Conservation (phyloP, 2,329 filamentous ascomycete genomes). For the Fusarium nematophilum region DNA sequence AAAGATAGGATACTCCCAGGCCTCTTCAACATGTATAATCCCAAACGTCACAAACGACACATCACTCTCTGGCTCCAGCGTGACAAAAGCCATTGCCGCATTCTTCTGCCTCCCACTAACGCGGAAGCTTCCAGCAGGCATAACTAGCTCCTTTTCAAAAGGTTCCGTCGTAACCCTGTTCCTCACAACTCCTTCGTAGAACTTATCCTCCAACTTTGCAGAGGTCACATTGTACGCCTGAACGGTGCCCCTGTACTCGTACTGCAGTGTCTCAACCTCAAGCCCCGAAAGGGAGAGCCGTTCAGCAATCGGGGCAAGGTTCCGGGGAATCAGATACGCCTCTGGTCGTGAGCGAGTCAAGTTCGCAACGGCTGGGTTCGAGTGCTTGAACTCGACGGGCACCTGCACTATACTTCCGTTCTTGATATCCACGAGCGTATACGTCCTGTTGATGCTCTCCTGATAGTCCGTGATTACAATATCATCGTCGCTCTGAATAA, state of each 20-base stretch:
- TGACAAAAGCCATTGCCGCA: slow-evolving; percentile 12
- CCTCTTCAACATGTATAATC: slow-evolving; percentile 9
- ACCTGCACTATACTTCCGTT: slow-evolving; percentile 11
- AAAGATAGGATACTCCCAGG: slow-evolving; percentile 21
- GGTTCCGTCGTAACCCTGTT: slow-evolving; percentile 22
- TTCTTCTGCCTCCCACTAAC: slow-evolving; percentile 18
- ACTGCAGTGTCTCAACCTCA: slow-evolving; percentile 9
- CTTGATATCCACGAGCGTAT: slow-evolving; percentile 8
- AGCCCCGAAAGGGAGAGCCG: background rate
- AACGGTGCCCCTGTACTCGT: background rate
- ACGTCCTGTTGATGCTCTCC: background rate
- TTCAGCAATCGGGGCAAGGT: background rate
- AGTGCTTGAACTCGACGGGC: slow-evolving; percentile 13
- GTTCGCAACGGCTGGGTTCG: slow-evolving; percentile 11
- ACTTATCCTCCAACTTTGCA: background rate
- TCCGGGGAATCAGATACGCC: slow-evolving; percentile 18
- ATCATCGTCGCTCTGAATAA: slow-evolving; percentile 16
- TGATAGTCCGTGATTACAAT: slow-evolving; percentile 9
- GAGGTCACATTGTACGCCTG: slow-evolving; percentile 5
- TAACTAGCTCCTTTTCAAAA: background rate
- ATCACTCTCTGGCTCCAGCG: slow-evolving; percentile 19
- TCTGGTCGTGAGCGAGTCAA: slow-evolving; percentile 7
- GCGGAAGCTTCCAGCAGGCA: slow-evolving; percentile 11
- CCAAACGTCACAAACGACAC: slow-evolving; percentile 25
- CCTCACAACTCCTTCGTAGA: slow-evolving; percentile 17